phyloP scores from a whole-genome alignment of 2,329 filamentous ascomycete species.

The Fusarium torreyae region DNA sequence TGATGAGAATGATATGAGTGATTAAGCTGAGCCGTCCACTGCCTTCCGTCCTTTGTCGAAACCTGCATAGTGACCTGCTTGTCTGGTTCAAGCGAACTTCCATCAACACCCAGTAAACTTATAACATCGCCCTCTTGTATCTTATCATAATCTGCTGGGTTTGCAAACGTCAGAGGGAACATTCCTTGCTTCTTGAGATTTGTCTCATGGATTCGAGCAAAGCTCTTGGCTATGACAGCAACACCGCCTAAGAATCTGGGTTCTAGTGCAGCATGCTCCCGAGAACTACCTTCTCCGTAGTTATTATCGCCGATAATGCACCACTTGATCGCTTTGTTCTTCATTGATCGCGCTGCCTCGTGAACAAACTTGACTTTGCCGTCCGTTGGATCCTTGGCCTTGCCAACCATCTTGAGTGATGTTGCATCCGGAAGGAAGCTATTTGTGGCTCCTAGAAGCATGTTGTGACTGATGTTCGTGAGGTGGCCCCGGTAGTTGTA shows the following conservation, averaged over 20 bases:
- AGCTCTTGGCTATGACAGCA: constrained; percentile 84
- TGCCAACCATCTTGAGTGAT: not conserved
- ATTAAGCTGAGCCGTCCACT: constrained; percentile 28
- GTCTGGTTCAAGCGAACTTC: constrained; percentile 8
- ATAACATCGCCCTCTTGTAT: constrained; percentile 58
- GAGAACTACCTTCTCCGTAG: constrained; percentile 88
- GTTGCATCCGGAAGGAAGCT: constrained; percentile 51
- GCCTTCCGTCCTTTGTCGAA: not conserved
- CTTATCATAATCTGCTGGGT: constrained; percentile 83
- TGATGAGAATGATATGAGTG: constrained; percentile 32
- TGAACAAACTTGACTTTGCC: constrained; percentile 70
- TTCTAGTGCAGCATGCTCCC: constrained; percentile 90
- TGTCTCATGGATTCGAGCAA: constrained; percentile 93
- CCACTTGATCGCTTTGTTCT: not conserved
- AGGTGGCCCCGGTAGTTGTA: constrained; percentile 99
- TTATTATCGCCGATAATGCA: constrained; percentile 56
- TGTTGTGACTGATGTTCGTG: constrained; percentile 97
- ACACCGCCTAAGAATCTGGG: constrained; percentile 87
- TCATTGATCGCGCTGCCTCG: not conserved
- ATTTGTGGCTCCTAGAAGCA: constrained; percentile 93
- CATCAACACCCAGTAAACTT: constrained; percentile 25
- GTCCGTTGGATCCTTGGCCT: constrained; percentile 62
- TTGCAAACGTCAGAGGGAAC: constrained; percentile 74
- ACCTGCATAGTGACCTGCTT: constrained; percentile 33
- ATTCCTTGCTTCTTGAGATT: constrained; percentile 88